phyloP scores from a whole-genome alignment of 495 filamentous ascomycete species.

The Hypoxylon fragiforme region DNA sequence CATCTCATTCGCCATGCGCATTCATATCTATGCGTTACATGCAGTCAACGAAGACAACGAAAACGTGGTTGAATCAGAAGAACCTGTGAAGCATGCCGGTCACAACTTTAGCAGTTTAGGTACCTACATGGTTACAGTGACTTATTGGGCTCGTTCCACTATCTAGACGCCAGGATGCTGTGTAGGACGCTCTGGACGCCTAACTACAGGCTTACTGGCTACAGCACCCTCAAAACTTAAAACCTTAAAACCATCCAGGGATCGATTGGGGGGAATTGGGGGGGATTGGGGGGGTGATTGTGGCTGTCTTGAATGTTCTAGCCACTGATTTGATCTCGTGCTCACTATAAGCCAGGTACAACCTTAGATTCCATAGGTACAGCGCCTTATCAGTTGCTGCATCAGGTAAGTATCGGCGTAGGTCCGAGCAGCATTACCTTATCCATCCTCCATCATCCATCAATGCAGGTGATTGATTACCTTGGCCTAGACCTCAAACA shows the following conservation, averaged over 20 bases:
- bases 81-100: background rate
- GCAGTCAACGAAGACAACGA: background rate
- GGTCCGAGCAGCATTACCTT: conserved; percentile 17
- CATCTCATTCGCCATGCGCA: background rate
- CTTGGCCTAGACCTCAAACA: conserved; percentile 15
- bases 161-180: background rate
- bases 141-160: background rate
- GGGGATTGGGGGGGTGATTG: no score
- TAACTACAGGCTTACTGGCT: no score
- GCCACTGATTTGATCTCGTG: conserved; percentile 25
- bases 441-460: background rate
- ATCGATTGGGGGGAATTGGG: no score
- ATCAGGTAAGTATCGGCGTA: conserved; percentile 26
- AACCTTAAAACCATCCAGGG: no score
- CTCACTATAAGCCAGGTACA: conserved; percentile 5
- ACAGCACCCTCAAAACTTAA: no score
- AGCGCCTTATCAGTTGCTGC: conserved; percentile 19
- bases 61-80: background rate
- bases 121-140: background rate
- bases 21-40: no score
- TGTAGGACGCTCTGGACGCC: no score
- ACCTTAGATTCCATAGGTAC: background rate
- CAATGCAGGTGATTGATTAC: background rate
- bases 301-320: conserved; percentile 8
- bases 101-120: no score